Conservation (phyloP, 2,329 filamentous ascomycete genomes). For the Penicillium brevicompactum region DNA sequence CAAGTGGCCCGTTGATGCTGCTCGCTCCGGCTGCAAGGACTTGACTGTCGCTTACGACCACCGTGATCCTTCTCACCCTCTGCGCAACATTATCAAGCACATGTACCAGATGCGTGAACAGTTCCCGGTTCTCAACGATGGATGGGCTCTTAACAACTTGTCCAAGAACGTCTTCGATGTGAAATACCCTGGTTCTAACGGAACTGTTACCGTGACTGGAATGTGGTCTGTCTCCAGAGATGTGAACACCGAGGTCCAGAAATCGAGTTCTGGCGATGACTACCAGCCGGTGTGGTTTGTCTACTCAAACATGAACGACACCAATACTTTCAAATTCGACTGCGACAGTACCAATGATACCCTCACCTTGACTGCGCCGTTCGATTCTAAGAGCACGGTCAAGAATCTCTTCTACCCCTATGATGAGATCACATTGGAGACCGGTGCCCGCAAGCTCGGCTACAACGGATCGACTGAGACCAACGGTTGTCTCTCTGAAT, state of each 20-base stretch:
- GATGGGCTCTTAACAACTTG: constrained; percentile 56
- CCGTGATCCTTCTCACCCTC: constrained; percentile 62
- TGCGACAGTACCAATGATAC: constrained; percentile 50
- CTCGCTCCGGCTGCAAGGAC: constrained; percentile 58
- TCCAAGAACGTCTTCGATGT: constrained; percentile 57
- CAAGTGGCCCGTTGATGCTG: constrained; percentile 58
- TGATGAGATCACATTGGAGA: constrained; percentile 54
- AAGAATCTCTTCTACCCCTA: constrained; percentile 66
- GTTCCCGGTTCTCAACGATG: constrained; percentile 63
- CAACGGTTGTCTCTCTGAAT: constrained; percentile 58
- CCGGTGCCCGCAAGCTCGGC: constrained; percentile 48
- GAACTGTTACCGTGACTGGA: constrained; percentile 56
- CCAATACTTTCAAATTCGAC: constrained; percentile 58
- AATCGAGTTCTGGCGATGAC: constrained; percentile 44
- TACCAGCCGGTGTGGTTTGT: constrained; percentile 50
- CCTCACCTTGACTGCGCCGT: constrained; percentile 59
- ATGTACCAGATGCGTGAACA: constrained; percentile 63
- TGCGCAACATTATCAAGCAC: constrained; percentile 62
- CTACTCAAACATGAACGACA: constrained; percentile 50
- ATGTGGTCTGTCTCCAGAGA: constrained; percentile 63
- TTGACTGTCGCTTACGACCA: constrained; percentile 61
- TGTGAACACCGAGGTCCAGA: constrained; percentile 52
- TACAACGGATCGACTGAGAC: constrained; percentile 49
- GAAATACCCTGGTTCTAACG: constrained; percentile 55
- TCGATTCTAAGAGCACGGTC: constrained; percentile 55